Evolutionary conservation across 805 yeast genomes (phyloP), one percentile per base, ranked within the genome.

Genomic region (Metschnikowia kofuensis): DNA sequence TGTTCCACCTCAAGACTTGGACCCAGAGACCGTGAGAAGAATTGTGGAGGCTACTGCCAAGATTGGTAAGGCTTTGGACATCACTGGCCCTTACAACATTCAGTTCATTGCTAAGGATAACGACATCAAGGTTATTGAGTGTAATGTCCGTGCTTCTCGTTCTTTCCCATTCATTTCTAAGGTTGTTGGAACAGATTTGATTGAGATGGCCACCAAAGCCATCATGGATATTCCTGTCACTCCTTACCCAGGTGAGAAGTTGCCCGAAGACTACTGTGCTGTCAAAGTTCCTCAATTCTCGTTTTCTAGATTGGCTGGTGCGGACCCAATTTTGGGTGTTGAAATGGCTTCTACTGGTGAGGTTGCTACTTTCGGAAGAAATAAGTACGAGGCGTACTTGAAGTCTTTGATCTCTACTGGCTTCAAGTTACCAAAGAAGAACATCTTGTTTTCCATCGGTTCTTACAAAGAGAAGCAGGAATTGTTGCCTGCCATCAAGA

Each of bases 331-430:
- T 53, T 77, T 92, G 57, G 98, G 98, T 75, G 98, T 92, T 56
- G 98, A 92, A 74, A 92, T 92, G 98, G 97, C 98, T 15, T 92
- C 97, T 30, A 92, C 98, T 53, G 98, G 98, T 79, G 98, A 90
- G 71, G 97, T 91, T 64, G 99, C 99, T 43, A 82, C 95, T 55
- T 92, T 94, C 66, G 99, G 99, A 63, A 89, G 80, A 64, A 85
- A 91, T 77, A 92, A 92, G 72, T 91, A 90, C 65, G 99, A 95
- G 75, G 99, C 99, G 21, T 94, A 94, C 75, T 72, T 94, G 73
- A 95, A 94, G 75, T 87, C 97, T 30, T 78, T 94, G 70, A 78
- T 94, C 50, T 89, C 99, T 12, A 90, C 97, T 48, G 99, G 99
- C 15, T 90, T 94, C 83, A 84, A 83, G 64, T 74, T 92, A 55